Conservation (phyloP, 441 rosid species). For the Arabidopsis lyrata region DNA sequence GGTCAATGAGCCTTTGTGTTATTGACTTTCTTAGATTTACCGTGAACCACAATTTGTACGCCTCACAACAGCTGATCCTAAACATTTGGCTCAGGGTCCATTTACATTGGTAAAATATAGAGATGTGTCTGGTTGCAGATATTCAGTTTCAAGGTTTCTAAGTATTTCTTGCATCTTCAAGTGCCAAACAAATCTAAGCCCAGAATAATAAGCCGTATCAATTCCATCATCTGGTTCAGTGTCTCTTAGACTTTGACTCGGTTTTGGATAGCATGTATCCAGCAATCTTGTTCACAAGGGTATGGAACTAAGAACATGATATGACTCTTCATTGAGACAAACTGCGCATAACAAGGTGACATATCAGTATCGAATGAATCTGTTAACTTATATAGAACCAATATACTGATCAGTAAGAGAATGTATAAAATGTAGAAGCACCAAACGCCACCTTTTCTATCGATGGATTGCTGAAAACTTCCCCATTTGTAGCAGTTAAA, state of each 20-base stretch:
- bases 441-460: constrained; percentile 78
- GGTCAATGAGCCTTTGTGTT: too few relatives aligned
- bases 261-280: too few relatives aligned
- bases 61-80: too few relatives aligned
- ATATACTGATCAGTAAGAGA: constrained; percentile 29
- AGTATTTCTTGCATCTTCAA: not conserved
- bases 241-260: constrained; percentile 73
- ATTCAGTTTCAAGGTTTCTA: too few relatives aligned
- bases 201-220: not conserved
- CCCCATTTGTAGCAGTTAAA: too few relatives aligned
- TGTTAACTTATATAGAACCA: constrained; percentile 30
- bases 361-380: constrained; percentile 49
- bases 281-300: constrained; percentile 74
- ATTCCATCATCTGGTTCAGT: constrained; percentile 40
- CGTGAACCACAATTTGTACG: too few relatives aligned
- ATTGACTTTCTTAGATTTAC: too few relatives aligned
- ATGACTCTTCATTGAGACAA: constrained; percentile 89
- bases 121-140: too few relatives aligned
- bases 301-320: constrained; percentile 71
- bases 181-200: constrained; percentile 17
- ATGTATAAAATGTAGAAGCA: constrained; percentile 27
- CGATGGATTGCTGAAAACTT: too few relatives aligned
- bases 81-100: too few relatives aligned
- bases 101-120: too few relatives aligned
- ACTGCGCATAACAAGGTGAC: constrained; percentile 61